These are phyloP conservation scores for Bullera alba DNA, from an alignment of 768 basidiomycete species.

Conservation along the genomic window DNA sequence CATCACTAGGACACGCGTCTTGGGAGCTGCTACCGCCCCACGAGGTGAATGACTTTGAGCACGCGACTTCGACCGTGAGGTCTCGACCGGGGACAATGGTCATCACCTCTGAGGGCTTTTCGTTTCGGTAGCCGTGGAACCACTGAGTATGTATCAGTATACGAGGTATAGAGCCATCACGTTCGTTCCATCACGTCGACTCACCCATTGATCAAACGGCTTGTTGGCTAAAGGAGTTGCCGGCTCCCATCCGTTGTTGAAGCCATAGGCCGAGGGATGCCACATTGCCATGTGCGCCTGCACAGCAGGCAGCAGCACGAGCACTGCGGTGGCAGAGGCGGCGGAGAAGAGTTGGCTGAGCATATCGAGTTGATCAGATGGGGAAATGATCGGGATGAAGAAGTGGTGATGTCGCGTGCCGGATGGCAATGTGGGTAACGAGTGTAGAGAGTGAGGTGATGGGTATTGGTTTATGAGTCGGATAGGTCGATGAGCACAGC, in stretches of 20 bases:
- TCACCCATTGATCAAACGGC: conserved; percentile 20
- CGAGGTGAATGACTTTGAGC: conserved; percentile 19
- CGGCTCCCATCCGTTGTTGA: conserved; percentile 3
- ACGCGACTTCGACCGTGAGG: conserved; percentile 25
- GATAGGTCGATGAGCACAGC: too few relatives aligned
- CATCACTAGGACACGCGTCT: conserved; percentile 26
- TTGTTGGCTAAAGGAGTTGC: conserved; percentile 11
- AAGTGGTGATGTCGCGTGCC: too few relatives aligned
- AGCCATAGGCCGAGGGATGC: conserved; percentile 13
- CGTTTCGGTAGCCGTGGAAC: conserved; percentile 20
- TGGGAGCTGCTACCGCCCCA: conserved; percentile 15
- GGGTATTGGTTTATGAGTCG: too few relatives aligned
- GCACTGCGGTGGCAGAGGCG: too few relatives aligned
- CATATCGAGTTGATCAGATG: too few relatives aligned
- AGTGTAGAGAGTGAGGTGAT: too few relatives aligned
- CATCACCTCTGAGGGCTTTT: conserved; percentile 7
- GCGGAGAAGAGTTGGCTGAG: too few relatives aligned
- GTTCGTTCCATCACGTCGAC: not conserved
- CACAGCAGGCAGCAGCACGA: conserved; percentile 7
- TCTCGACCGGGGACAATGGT: conserved; percentile 16
- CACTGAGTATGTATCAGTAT: conserved; percentile 23
- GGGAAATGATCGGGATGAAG: too few relatives aligned
- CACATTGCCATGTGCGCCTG: conserved; percentile 16
- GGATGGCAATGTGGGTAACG: too few relatives aligned
- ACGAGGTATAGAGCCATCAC: not conserved